phyloP scores from a whole-genome alignment of 768 basidiomycete genomes.

The Naematelia encephala region DNA sequence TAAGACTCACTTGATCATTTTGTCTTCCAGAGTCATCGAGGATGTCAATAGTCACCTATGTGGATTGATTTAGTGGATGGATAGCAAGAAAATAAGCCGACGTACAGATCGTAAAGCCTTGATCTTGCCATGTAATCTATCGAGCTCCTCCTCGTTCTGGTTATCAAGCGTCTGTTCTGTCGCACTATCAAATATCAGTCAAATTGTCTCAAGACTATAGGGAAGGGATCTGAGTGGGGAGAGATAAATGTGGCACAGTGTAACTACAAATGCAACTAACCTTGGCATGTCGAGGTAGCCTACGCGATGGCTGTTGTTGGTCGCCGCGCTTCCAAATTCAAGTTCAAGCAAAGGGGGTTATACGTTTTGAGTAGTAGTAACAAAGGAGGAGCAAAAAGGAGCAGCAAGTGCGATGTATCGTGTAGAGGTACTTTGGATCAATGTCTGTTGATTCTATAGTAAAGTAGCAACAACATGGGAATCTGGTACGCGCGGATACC shows the following conservation, averaged over 20 bases:
- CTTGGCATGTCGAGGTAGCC: neutral
- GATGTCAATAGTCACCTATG: conserved; percentile 51
- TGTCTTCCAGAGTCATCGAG: conserved; percentile 48
- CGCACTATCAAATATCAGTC: conserved; percentile 16
- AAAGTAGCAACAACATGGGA: too few species aligned
- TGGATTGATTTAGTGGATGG: neutral
- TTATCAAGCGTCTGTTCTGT: conserved; percentile 49
- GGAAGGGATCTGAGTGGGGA: neutral
- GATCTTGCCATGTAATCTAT: conserved; percentile 50
- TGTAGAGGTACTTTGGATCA: too few species aligned
- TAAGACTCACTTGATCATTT: conserved; percentile 45
- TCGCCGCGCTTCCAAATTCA: too few species aligned
- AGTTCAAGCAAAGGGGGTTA: too few species aligned
- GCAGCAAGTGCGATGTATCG: too few species aligned
- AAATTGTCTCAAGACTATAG: neutral
- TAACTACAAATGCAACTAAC: too few species aligned
- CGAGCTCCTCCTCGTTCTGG: conserved; percentile 50
- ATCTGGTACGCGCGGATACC: too few species aligned
- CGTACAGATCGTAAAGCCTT: conserved; percentile 44
- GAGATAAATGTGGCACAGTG: too few species aligned
- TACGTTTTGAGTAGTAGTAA: neutral
- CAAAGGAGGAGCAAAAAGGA: neutral
- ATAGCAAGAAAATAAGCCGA: conserved; percentile 3
- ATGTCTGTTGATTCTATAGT: too few species aligned
- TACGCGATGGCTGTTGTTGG: neutral